phyloP scores from a whole-genome alignment of 306 rosid species.

The Lathyrus sativus region DNA sequence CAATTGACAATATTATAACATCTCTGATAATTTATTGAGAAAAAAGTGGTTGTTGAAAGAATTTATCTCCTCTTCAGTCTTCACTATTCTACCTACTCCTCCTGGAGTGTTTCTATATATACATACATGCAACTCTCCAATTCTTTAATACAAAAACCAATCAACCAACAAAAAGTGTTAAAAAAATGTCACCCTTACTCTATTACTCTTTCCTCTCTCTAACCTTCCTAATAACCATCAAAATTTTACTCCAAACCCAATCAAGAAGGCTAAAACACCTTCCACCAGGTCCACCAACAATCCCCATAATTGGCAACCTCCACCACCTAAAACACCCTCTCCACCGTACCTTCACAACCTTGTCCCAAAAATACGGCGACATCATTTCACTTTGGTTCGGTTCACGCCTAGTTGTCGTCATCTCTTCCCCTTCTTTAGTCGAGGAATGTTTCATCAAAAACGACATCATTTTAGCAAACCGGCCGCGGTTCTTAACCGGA shows the following conservation, averaged over 20 bases:
- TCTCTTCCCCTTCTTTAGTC: conserved; percentile 23
- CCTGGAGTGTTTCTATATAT: background rate
- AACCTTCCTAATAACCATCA: conserved; percentile 11
- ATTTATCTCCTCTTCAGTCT: too few species aligned
- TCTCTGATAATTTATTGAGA: too few species aligned
- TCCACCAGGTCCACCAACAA: conserved; percentile 38
- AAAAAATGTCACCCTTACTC: background rate
- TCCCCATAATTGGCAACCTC: conserved; percentile 41
- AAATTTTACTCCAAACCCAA: conserved; percentile 21
- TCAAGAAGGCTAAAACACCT: conserved; percentile 28
- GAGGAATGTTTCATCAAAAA: conserved; percentile 35
- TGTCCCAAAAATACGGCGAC: conserved; percentile 33
- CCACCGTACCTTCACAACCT: conserved; percentile 33
- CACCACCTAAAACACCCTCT: conserved; percentile 39
- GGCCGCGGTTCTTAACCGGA: conserved; percentile 23
- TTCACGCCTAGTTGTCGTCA: conserved; percentile 30
- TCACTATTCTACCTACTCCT: background rate
- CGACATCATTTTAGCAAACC: conserved; percentile 32
- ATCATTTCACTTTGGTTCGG: conserved; percentile 40
- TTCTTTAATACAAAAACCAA: background rate
- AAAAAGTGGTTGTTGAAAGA: too few species aligned
- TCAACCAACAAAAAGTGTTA: background rate
- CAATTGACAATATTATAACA: too few species aligned
- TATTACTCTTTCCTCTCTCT: conserved; percentile 24
- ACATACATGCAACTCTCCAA: background rate